Base-by-base conservation (phyloP, 352 stramenopile species). In the Phytophthora pinifolia region DNA sequence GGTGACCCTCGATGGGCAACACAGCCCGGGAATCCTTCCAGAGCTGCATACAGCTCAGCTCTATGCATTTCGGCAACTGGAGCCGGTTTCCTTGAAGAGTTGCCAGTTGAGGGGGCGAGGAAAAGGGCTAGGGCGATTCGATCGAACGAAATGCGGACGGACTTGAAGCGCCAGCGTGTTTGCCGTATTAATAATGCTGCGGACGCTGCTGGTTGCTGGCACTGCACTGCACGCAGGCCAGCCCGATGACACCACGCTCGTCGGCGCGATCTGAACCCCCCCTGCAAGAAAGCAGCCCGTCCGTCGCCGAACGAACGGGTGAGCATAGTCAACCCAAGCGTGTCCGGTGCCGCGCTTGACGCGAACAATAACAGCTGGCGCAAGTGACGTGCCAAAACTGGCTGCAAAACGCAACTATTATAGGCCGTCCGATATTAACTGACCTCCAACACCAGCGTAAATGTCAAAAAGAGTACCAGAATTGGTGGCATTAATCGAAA, bases 371-470 rank as follows among this genome's bases (percentile, higher is more conserved):
- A 1, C 51, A 59, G 51, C 51, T 36, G 42, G 32, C 36, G 27
- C 35, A 30, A 51, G 41, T 42, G 52, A 54, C 43, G 34, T 47
- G 42, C 47, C 48, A 56, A 47, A 56, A 56, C 48, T 29, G 48
- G 48, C 25, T 29, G 25, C 25, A 29, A 29, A 8, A 7, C 48
- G 9, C 47, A 32, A 59, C 33, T 33, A 20, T 33, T 46, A 33
- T 3, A 8, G 25, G 5, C 25, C 25, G 25, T 29, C 25, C 25
- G 25, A 29, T 29, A 29, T 9, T 9, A 29, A 8, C 25, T 6
- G 25, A 29, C 25, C 25, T 29, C 6, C n/a, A n/a, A n/a, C n/a
- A n/a, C n/a, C n/a, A n/a, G n/a, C n/a, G n/a, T n/a, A n/a, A n/a
- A n/a, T n/a, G n/a, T n/a, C n/a, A n/a, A n/a, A n/a, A n/a, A n/a